Conservation (phyloP, 768 basidiomycete species). For the Phlegmacium glaucopus region DNA sequence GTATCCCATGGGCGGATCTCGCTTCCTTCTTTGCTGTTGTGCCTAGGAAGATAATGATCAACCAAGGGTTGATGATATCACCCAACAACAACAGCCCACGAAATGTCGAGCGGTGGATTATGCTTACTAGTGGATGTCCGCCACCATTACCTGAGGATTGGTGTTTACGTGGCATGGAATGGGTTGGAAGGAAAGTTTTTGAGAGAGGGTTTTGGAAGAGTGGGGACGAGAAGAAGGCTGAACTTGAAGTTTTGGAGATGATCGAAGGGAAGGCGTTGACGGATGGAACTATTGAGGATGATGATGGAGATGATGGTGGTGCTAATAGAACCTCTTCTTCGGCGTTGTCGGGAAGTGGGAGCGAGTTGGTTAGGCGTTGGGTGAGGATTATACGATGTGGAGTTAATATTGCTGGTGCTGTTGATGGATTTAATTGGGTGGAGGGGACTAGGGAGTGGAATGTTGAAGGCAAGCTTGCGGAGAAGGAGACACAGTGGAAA, state of each 20-base stretch:
- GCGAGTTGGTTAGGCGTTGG: slow-evolving; percentile 63
- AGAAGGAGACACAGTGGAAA: slow-evolving; percentile 68
- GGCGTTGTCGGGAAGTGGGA: slow-evolving; percentile 16
- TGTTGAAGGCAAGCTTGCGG: slow-evolving; percentile 60
- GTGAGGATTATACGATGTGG: slow-evolving; percentile 69
- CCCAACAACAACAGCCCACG: slow-evolving; percentile 8
- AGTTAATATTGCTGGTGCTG: slow-evolving; percentile 60
- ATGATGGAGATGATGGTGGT: slow-evolving; percentile 50
- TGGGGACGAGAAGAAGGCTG: slow-evolving; percentile 60
- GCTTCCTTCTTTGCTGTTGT: slow-evolving; percentile 58
- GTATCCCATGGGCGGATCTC: slow-evolving; percentile 82
- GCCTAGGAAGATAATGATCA: slow-evolving; percentile 49
- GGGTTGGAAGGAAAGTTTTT: slow-evolving; percentile 87
- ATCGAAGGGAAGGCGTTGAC: slow-evolving; percentile 53
- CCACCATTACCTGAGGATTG: slow-evolving; percentile 90
- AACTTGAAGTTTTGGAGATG: slow-evolving; percentile 77
- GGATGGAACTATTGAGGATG: slow-evolving; percentile 85
- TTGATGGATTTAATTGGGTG: slow-evolving; percentile 74
- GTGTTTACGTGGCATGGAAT: slow-evolving; percentile 94
- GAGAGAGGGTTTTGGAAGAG: slow-evolving; percentile 94
- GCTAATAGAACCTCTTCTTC: slow-evolving; percentile 14
- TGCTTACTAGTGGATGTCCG: slow-evolving; percentile 66
- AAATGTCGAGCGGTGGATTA: slow-evolving; percentile 51
- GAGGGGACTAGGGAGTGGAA: slow-evolving; percentile 59
- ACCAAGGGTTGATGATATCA: slow-evolving; percentile 36